Evolutionary conservation across 306 rosid genomes (phyloP), one percentile per base, ranked within the genome.

Genomic region (Quercus gilva): DNA sequence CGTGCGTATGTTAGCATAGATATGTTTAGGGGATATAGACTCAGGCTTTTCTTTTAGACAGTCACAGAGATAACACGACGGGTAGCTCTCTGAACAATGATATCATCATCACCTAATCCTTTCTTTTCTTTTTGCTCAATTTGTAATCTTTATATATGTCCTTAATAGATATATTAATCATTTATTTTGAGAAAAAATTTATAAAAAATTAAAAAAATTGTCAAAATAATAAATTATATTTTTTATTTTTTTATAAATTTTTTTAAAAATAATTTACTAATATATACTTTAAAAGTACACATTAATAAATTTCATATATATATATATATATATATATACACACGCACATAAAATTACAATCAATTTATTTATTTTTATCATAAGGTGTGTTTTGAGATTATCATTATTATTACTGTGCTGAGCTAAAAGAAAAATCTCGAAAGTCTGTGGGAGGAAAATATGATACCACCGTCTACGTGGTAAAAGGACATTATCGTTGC

Each of bases 1-100:
- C 84, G 87, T 78, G 85, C 82, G 84, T 59, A 74, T 86, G 84
- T 79, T 71, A 73, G 76, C 87, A 84, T 76, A 80, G 6, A 69
- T 70, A 57, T 29, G 61, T 56, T 33, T 21, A 45, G 20, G 15
- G 35, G 52, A 17, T 31, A 17, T 17, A 64, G 70, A 8, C 49
- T 18, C 25, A 60, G 41, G 43, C 78, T 69, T 23, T 57, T 43
- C 61, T 59, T 45, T 45, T 12, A 9, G 52, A 45, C 14, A 45
- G 14, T 26, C 77, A 29, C 14, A 71, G 71, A 23, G 72, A 69
- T 45, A 57, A 71, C 82, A 79, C 18, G 31, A 71, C 2, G 72
- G 61, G 52, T 55, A 6, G 55, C 29, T 57, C 37, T 53, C 31
- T 33, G 69, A 31, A 65, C 61, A 74, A 58, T 74, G 69, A 80